Evolutionary conservation across 768 basidiomycete species (phyloP), one percentile per base, ranked within the genome.

Genomic region (Cyathus striatus): DNA sequence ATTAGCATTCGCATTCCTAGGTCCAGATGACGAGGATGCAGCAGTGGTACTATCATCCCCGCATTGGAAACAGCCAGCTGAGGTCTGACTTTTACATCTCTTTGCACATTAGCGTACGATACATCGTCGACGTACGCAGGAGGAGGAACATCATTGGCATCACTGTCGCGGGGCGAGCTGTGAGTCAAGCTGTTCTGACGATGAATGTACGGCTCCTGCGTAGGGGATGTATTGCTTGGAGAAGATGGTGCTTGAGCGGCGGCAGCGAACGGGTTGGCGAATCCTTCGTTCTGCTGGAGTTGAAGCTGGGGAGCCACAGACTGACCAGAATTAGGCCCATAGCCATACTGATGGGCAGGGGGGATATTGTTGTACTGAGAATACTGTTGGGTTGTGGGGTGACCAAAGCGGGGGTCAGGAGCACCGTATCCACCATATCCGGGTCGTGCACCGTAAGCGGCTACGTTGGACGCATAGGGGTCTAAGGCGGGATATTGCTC

Each of bases 121-220:
- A 50, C 54, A 23, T 48, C 45, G 16, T 51, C 53, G 18, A 39
- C 39, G 38, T 61, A 58, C 16, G 59, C 59, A 30, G 59, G 59
- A 3, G 59, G 59, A 6, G n/a, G n/a, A n/a, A n/a, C n/a, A n/a
- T n/a, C n/a, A n/a, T n/a, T n/a, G n/a, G n/a, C n/a, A n/a, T n/a
- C n/a, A n/a, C n/a, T n/a, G n/a, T n/a, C n/a, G n/a, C n/a, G n/a
- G n/a, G n/a, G n/a, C n/a, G 57, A 50, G 14, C 40, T 45, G 25
- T 50, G 39, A 16, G 49, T 41, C 42, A 49, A 46, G 37, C 49
- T 52, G 0, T 38, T 44, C 41, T 50, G 50, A 10, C 52, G 49
- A 17, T 32, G 40, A 41, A 52, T 30, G 12, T 38, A 47, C 4
- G 23, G 36, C 37, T 35, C 30, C 18, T 7, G 38, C 10, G 34